Percentiles rank a stretch among this genome's conserved stretches.
These are phyloP conservation scores for rapeseed (Brassica napus) DNA, from an alignment of 345 rosid genomes.

Conservation along the genomic window Da-Ae NC_063440.1:19362501-19363000, in stretches of 20 bases:
- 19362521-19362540: conserved; percentile 80
- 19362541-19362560: conserved; percentile 96
- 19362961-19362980: too few relatives aligned
- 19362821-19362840: too few relatives aligned
- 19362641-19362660: background rate
- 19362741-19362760: conserved; percentile 82
- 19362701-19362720: conserved; percentile 73
- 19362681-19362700: conserved; percentile 82
- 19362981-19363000: too few relatives aligned
- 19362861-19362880: too few relatives aligned
- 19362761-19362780: conserved; percentile 90
- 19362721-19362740: conserved; percentile 97
- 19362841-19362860: too few relatives aligned
- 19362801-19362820: conserved; percentile 89
- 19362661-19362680: background rate
- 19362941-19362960: too few relatives aligned
- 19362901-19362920: too few relatives aligned
- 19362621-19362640: background rate
- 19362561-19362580: conserved; percentile 92
- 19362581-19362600: conserved; percentile 81
- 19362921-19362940: too few relatives aligned
- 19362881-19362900: too few relatives aligned
- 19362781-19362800: conserved; percentile 99
- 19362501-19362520: conserved; percentile 68
- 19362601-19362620: conserved; percentile 73